Evolutionary conservation across 768 basidiomycete species (phyloP).

Genomic region (Hemileccinum impolitum): DNA sequence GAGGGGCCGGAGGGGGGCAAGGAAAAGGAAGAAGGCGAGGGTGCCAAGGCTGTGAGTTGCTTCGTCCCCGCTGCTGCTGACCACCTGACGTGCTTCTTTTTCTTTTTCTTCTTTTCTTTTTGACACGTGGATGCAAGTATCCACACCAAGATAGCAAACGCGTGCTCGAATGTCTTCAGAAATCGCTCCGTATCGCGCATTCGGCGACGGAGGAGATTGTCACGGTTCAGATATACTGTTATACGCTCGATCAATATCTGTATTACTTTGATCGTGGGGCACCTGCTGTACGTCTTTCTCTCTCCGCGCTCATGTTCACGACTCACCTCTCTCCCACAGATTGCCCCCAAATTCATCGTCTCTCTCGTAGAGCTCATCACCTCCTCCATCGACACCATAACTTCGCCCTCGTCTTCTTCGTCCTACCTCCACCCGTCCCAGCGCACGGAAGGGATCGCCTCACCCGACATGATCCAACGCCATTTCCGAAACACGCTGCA

Average conservation of each 20-base stretch:
- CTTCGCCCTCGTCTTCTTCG: conserved; percentile 46
- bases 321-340: conserved; percentile 38
- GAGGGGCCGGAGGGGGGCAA: conserved; percentile 21
- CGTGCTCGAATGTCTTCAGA: conserved; percentile 95
- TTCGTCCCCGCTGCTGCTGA: no score
- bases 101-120: no score
- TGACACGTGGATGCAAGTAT: conserved; percentile 45
- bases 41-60: conserved; percentile 54
- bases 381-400: conserved; percentile 88
- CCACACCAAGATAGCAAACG: conserved; percentile 95
- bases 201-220: conserved; percentile 96
- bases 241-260: conserved; percentile 92
- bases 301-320: background rate
- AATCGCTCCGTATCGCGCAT: conserved; percentile 92
- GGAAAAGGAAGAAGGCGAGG: conserved; percentile 40
- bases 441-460: conserved; percentile 87
- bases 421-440: conserved; percentile 82
- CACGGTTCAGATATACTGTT: conserved; percentile 93
- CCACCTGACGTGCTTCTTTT: background rate
- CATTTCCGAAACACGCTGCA: conserved; percentile 91
- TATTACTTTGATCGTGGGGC: conserved; percentile 95
- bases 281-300: conserved; percentile 64
- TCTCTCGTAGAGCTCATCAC: conserved; percentile 95
- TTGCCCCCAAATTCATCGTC: conserved; percentile 95
- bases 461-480: conserved; percentile 88